These are phyloP conservation scores for Tuber calosporum DNA, from an alignment of 495 filamentous ascomycete genomes.

Conservation along the genomic window DNA sequence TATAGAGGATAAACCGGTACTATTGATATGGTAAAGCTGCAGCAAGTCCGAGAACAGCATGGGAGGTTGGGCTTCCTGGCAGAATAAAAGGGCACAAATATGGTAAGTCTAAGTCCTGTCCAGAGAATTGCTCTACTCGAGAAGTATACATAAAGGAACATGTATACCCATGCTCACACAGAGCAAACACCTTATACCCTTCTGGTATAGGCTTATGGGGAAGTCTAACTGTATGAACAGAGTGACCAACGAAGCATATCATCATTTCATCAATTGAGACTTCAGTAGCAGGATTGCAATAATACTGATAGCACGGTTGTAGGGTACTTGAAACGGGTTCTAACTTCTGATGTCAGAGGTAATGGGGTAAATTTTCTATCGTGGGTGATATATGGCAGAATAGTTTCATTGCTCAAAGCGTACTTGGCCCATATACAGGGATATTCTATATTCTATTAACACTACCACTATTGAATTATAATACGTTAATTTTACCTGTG, in stretches of 20 bases:
- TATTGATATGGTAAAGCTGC: background rate
- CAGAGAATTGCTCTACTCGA: background rate
- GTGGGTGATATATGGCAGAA: background rate
- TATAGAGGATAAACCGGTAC: background rate
- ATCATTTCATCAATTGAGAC: slow-evolving; percentile 16
- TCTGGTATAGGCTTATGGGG: slow-evolving; percentile 14
- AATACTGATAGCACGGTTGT: background rate
- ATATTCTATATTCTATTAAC: background rate
- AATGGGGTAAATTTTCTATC: background rate
- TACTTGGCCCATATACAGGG: background rate
- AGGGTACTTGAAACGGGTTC: background rate
- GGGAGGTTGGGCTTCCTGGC: background rate
- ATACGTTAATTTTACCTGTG: background rate
- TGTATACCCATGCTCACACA: background rate
- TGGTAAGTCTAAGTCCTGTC: background rate
- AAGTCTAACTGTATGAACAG: slow-evolving; percentile 15
- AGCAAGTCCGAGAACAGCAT: background rate
- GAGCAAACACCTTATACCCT: slow-evolving; percentile 16
- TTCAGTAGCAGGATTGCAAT: slow-evolving; percentile 4
- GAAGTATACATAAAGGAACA: background rate
- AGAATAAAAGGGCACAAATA: background rate
- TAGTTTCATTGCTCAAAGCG: background rate
- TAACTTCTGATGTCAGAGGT: background rate
- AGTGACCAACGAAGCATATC: slow-evolving; percentile 11
- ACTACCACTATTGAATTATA: background rate